Percentiles rank a stretch among this genome's conserved stretches.
These are phyloP conservation scores for Pseudomicrostroma phylloplanum DNA, from an alignment of 1,284 basidiomycete species.

Conservation along the genomic window DNA sequence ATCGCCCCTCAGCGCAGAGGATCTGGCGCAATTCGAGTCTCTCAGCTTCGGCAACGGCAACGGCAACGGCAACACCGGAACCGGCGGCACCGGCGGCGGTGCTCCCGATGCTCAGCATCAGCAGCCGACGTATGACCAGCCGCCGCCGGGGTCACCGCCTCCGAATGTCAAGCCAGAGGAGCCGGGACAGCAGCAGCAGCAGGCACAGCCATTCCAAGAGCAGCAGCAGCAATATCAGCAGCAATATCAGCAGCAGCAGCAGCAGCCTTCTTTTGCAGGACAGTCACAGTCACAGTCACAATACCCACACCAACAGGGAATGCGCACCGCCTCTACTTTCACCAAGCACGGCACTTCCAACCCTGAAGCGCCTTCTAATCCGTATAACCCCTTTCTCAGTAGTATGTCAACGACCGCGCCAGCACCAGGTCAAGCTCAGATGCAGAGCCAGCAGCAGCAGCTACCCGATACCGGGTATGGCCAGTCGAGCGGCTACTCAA, in stretches of 20 bases:
- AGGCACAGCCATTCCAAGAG: neutral
- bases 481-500: neutral
- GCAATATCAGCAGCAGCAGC: neutral
- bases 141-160: no score
- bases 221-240: neutral
- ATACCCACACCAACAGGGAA: no score
- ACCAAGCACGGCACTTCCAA: neutral
- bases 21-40: constrained; percentile 6
- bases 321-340: no score
- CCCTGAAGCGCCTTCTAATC: neutral
- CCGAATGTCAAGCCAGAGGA: no score
- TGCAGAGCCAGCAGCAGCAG: no score
- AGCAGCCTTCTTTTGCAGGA: neutral
- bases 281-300: neutral
- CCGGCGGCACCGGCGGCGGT: no score
- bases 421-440: no score
- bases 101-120: no score
- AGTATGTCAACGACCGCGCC: neutral
- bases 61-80: no score
- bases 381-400: neutral
- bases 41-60: neutral
- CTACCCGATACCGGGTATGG: no score
- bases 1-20: constrained; percentile 2
- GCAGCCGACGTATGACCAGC: no score
- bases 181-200: no score